A percentile compares a stretch with the other conserved stretches of the same genome.
phyloP scores from a whole-genome alignment of 805 yeast species.

The Isabelozyma heimii region DNA sequence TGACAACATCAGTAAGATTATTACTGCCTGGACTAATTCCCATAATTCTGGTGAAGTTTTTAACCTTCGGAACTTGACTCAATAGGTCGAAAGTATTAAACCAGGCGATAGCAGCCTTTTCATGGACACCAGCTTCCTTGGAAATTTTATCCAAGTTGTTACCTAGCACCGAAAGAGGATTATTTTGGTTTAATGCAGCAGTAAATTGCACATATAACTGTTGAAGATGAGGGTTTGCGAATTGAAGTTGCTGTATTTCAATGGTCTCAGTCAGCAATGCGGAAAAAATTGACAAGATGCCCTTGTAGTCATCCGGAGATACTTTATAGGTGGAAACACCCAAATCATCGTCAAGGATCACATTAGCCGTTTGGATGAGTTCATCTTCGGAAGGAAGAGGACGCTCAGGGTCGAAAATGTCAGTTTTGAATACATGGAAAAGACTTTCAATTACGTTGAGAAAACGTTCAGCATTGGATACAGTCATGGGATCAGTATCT shows the following conservation, averaged over 20 bases:
- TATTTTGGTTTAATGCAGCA: not conserved
- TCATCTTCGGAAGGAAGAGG: not conserved
- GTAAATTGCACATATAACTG: slow-evolving; percentile 15
- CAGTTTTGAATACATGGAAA: not conserved
- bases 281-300: not conserved
- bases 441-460: not conserved
- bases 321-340: not conserved
- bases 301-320: not conserved
- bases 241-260: slow-evolving; percentile 8
- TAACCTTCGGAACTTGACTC: slow-evolving; percentile 11
- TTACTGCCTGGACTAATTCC: slow-evolving; percentile 4
- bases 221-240: slow-evolving; percentile 21
- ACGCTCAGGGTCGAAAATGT: not conserved
- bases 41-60: not conserved
- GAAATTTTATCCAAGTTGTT: slow-evolving; percentile 6
- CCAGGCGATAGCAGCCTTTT: slow-evolving; percentile 22
- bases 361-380: not conserved
- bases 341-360: not conserved
- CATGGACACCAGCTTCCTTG: slow-evolving; percentile 9
- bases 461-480: not conserved
- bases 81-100: slow-evolving; percentile 26
- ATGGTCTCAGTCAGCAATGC: not conserved
- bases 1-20: slow-evolving; percentile 8
- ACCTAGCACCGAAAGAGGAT: not conserved
- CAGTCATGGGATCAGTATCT: not conserved